Conservation (phyloP, 1,284 basidiomycete genomes). For the Rhizoctonia solani region DNA sequence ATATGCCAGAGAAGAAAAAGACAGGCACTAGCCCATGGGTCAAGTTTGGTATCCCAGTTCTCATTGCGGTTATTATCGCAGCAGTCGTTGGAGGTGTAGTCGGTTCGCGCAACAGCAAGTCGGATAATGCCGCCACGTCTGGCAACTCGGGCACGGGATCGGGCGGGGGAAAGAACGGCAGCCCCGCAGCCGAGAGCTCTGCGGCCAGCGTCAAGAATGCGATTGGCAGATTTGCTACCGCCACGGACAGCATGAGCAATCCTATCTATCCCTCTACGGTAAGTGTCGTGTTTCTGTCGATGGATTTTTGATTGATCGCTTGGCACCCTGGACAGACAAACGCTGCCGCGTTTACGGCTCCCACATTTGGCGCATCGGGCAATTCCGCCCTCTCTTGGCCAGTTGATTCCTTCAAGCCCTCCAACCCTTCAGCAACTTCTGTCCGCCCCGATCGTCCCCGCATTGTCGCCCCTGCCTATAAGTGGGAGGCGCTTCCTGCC, state of each 20-base stretch:
- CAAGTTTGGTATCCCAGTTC: constrained; percentile 66
- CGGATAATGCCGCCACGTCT: constrained; percentile 46
- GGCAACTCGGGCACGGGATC: no score
- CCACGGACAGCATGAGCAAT: constrained; percentile 72
- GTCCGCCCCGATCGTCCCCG: constrained; percentile 84
- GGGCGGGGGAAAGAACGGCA: constrained; percentile 44
- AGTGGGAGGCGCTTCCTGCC: constrained; percentile 84
- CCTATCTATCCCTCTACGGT: constrained; percentile 89
- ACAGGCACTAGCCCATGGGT: constrained; percentile 59
- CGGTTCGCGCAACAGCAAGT: constrained; percentile 59
- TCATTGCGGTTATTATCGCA: constrained; percentile 68
- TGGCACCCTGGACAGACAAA: constrained; percentile 64
- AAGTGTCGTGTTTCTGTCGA: constrained; percentile 47
- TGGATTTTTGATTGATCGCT: neutral
- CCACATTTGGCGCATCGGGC: constrained; percentile 64
- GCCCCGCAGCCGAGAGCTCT: constrained; percentile 51
- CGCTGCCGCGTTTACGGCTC: constrained; percentile 71
- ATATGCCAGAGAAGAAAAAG: constrained; percentile 42
- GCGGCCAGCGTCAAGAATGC: constrained; percentile 63
- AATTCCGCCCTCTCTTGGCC: constrained; percentile 69
- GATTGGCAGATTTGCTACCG: constrained; percentile 70
- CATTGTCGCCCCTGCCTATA: constrained; percentile 88
- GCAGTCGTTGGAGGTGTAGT: constrained; percentile 81
- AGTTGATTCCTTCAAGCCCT: constrained; percentile 69
- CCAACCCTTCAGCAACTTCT: constrained; percentile 59